These are phyloP conservation scores for Niebla homalea DNA, from an alignment of 495 filamentous ascomycete species.

Conservation along the genomic window DNA sequence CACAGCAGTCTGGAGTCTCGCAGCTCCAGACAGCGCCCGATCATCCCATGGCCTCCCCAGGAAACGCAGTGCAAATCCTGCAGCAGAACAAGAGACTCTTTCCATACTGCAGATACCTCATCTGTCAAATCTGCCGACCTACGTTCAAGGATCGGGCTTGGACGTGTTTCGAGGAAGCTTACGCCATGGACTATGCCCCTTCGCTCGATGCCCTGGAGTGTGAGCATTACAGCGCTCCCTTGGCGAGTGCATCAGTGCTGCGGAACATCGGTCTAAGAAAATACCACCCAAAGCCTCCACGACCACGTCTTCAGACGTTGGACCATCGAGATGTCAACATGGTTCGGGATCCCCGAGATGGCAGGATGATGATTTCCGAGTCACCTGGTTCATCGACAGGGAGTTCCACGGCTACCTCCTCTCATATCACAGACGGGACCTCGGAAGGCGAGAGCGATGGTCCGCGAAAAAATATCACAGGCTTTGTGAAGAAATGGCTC, in stretches of 20 bases:
- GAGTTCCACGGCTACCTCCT: too few species aligned
- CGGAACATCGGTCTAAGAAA: neutral
- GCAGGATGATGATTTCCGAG: too few species aligned
- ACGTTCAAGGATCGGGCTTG: conserved; percentile 30
- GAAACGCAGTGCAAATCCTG: neutral
- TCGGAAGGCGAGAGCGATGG: too few species aligned
- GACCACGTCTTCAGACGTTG: neutral
- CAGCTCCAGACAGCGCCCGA: too few species aligned
- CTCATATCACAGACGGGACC: too few species aligned
- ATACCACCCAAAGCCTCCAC: neutral
- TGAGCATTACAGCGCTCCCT: conserved; percentile 14
- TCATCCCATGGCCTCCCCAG: too few species aligned
- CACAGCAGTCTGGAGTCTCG: neutral
- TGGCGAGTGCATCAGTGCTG: conserved; percentile 1
- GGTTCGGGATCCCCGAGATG: too few species aligned
- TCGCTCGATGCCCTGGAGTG: conserved; percentile 7
- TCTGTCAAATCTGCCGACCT: conserved; percentile 38
- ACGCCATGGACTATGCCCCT: conserved; percentile 14
- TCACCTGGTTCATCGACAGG: too few species aligned
- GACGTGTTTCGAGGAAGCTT: conserved; percentile 35
- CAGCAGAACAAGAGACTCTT: conserved; percentile 10
- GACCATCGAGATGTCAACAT: too few species aligned
- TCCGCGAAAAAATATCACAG: too few species aligned
- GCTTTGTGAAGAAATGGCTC: too few species aligned
- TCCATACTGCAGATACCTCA: conserved; percentile 36